These are phyloP conservation scores for Colletotrichum noveboracense DNA, from an alignment of 2,329 filamentous ascomycete genomes.

Conservation along the genomic window DNA sequence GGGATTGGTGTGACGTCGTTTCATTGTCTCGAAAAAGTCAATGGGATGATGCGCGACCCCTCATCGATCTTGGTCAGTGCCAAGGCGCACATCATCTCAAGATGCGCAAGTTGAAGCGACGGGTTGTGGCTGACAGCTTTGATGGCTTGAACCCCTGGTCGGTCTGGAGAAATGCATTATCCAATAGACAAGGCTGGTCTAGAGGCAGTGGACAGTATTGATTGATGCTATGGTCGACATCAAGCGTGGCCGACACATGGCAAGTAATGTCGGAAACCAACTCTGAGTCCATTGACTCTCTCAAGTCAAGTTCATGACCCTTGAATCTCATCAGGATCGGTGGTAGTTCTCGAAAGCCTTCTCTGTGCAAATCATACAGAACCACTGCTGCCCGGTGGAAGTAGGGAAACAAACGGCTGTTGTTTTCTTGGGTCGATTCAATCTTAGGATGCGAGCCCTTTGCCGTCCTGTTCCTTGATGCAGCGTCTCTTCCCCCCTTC, in stretches of 20 bases:
- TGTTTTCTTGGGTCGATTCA: not conserved
- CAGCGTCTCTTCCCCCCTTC: not conserved
- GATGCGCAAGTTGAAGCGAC: constrained; percentile 1
- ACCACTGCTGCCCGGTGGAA: not conserved
- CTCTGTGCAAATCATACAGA: not conserved
- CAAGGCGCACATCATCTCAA: not conserved
- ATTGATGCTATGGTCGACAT: not conserved
- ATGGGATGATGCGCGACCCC: not conserved
- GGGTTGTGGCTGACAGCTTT: not conserved
- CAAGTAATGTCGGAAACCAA: not conserved
- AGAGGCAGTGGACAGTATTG: not conserved
- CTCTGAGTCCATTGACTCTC: not conserved
- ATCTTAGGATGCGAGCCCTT: not conserved
- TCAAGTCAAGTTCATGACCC: no score
- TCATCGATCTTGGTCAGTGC: not conserved
- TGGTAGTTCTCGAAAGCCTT: not conserved
- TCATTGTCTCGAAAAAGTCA: not conserved
- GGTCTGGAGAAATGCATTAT: not conserved
- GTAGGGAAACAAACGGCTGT: not conserved
- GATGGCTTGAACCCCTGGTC: not conserved
- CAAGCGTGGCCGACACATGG: not conserved
- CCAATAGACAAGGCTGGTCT: not conserved
- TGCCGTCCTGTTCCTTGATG: not conserved
- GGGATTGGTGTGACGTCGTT: not conserved
- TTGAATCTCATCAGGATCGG: not conserved